Percentiles rank a stretch among this genome's conserved stretches.
Evolutionary conservation across 352 stramenopile species (phyloP).

Genomic region (Phytophthora tentaculata): DNA sequence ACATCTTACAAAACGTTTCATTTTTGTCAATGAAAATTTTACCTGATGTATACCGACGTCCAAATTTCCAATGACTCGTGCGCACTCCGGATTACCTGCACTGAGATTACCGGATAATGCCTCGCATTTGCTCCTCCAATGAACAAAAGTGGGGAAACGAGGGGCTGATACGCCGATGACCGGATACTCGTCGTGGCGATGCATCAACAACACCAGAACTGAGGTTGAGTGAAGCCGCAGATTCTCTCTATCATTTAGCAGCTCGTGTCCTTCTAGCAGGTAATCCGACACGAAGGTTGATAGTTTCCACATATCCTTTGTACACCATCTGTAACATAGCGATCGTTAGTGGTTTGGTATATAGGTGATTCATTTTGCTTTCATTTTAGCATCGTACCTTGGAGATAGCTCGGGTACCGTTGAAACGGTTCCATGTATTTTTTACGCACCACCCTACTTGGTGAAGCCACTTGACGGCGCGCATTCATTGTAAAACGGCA

Average conservation of each 20-base stretch:
- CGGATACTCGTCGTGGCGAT: constrained; percentile 1
- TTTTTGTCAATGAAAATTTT: background rate
- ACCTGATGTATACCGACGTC: constrained; percentile 8
- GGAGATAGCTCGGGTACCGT: background rate
- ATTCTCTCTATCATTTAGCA: background rate
- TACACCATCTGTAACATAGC: background rate
- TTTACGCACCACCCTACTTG: background rate
- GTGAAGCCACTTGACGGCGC: background rate
- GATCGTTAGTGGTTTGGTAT: background rate
- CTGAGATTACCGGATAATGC: background rate
- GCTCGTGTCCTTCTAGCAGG: background rate
- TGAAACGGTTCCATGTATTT: background rate
- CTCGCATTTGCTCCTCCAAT: background rate
- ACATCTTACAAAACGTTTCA: background rate
- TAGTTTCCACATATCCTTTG: background rate
- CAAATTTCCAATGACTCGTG: background rate
- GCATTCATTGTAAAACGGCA: background rate
- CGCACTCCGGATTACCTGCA: background rate
- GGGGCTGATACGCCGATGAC: background rate
- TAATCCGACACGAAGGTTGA: background rate
- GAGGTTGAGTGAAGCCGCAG: constrained; percentile 3
- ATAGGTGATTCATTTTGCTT: background rate
- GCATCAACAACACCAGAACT: background rate
- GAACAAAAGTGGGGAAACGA: background rate
- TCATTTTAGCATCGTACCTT: background rate